phyloP scores from a whole-genome alignment of 2,329 filamentous ascomycete genomes.

The Pseudogymnoascus sp. region DNA sequence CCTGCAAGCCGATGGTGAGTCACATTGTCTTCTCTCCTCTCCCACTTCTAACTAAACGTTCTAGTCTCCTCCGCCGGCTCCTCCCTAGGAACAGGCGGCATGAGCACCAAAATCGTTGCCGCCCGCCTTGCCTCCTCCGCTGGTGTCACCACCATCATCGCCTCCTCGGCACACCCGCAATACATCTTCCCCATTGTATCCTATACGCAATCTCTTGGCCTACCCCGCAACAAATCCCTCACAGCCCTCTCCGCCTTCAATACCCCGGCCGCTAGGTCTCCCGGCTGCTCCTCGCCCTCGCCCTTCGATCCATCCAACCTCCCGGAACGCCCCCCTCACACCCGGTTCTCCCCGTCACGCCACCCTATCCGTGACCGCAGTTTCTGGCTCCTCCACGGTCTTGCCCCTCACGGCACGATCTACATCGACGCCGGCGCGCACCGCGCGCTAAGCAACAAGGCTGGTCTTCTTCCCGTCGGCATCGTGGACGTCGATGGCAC shows the following conservation, averaged over 20 bases:
- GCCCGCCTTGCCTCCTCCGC: slow-evolving; percentile 86
- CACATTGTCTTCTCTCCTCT: slow-evolving; percentile 12
- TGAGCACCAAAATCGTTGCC: slow-evolving; percentile 95
- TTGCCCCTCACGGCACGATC: slow-evolving; percentile 79
- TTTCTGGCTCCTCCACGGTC: slow-evolving; percentile 93
- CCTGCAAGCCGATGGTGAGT: slow-evolving; percentile 67
- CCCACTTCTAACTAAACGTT: slow-evolving; percentile 7
- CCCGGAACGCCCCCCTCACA: slow-evolving; percentile 61
- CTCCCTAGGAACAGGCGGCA: slow-evolving; percentile 83
- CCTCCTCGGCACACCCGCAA: slow-evolving; percentile 82
- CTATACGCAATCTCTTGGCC: slow-evolving; percentile 60
- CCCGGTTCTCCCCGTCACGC: slow-evolving; percentile 77
- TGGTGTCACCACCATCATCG: slow-evolving; percentile 93
- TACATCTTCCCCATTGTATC: slow-evolving; percentile 83
- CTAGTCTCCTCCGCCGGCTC: slow-evolving; percentile 82
- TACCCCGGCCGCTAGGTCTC: background rate
- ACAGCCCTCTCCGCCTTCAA: slow-evolving; percentile 20
- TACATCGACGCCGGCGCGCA: slow-evolving; percentile 91
- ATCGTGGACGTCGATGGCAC: slow-evolving; percentile 79
- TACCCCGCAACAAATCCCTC: slow-evolving; percentile 24
- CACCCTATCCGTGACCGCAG: slow-evolving; percentile 85
- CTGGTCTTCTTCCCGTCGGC: slow-evolving; percentile 82
- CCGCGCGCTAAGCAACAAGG: slow-evolving; percentile 70
- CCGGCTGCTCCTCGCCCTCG: slow-evolving; percentile 14
- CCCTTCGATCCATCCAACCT: slow-evolving; percentile 16